Conservation (phyloP, 1,284 basidiomycete species). For the Ceraceosorus guamensis region DNA sequence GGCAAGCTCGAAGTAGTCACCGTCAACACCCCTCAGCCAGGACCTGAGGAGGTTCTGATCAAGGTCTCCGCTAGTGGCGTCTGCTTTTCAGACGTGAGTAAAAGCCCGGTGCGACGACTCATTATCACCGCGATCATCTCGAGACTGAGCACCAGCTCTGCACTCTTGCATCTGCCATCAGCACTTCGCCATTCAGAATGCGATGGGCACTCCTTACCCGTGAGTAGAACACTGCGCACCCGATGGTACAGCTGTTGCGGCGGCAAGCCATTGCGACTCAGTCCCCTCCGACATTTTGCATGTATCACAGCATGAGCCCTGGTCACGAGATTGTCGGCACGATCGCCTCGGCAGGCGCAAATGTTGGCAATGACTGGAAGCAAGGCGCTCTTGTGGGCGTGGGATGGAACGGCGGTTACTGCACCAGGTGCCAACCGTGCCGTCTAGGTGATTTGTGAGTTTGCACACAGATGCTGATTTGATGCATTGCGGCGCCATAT, state of each 20-base stretch:
- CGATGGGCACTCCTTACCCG: too few relatives aligned
- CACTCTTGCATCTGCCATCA: background rate
- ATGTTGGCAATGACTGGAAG: conserved; percentile 34
- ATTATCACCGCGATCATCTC: background rate
- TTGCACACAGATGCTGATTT: too few relatives aligned
- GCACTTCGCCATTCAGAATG: too few relatives aligned
- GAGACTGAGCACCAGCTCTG: background rate
- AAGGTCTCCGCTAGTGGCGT: conserved; percentile 7
- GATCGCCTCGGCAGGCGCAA: conserved; percentile 17
- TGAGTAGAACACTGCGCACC: too few relatives aligned
- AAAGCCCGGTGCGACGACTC: too few relatives aligned
- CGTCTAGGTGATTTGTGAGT: conserved; percentile 35
- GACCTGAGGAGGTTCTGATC: conserved; percentile 7
- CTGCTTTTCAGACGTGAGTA: conserved; percentile 5
- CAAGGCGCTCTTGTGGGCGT: conserved; percentile 38
- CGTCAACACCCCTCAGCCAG: conserved; percentile 8
- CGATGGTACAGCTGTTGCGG: too few relatives aligned
- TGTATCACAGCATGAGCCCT: conserved; percentile 14
- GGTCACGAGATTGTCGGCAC: conserved; percentile 36
- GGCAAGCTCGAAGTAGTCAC: conserved; percentile 5
- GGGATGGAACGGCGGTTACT: conserved; percentile 39
- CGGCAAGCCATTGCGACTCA: too few relatives aligned
- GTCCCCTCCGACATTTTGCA: background rate
- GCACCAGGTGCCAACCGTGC: conserved; percentile 39
- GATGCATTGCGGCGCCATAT: too few relatives aligned